Conservation (phyloP, 2,329 filamentous ascomycete genomes). For the Botryotinia globosa region DNA sequence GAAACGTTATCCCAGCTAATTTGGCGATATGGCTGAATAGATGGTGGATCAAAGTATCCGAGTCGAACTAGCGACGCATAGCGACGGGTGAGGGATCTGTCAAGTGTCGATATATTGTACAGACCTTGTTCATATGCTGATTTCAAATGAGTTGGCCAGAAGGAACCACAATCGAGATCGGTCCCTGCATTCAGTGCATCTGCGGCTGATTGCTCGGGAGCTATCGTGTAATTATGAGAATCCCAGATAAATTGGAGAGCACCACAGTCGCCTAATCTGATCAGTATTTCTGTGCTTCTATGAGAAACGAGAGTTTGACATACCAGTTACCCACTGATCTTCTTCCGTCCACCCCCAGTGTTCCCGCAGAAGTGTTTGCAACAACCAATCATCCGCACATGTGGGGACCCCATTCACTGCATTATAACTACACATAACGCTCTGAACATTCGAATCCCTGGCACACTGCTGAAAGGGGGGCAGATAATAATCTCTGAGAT, state of each 20-base stretch:
- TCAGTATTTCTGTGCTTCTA: background rate
- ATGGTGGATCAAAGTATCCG: constrained; percentile 56
- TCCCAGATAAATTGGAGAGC: constrained; percentile 54
- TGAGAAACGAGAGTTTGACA: background rate
- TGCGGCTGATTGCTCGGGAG: constrained; percentile 24
- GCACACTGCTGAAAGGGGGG: constrained; percentile 64
- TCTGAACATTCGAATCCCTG: constrained; percentile 54
- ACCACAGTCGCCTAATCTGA: constrained; percentile 43
- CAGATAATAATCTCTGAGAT: constrained; percentile 66
- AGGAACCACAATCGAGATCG: constrained; percentile 30
- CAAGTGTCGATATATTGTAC: constrained; percentile 47
- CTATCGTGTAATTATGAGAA: constrained; percentile 41
- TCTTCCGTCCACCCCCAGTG: constrained; percentile 63
- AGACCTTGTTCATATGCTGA: constrained; percentile 38
- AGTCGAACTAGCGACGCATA: constrained; percentile 54
- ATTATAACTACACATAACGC: constrained; percentile 64
- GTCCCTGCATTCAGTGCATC: constrained; percentile 28
- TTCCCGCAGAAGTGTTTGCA: constrained; percentile 61
- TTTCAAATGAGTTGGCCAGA: constrained; percentile 24
- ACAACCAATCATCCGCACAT: constrained; percentile 60
- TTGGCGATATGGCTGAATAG: constrained; percentile 47
- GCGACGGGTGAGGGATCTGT: constrained; percentile 49
- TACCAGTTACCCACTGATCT: constrained; percentile 52
- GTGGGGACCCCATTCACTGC: constrained; percentile 63
- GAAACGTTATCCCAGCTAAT: constrained; percentile 47